phyloP scores from a whole-genome alignment of 768 basidiomycete species.

The Strobilomyces echinocephalus region DNA sequence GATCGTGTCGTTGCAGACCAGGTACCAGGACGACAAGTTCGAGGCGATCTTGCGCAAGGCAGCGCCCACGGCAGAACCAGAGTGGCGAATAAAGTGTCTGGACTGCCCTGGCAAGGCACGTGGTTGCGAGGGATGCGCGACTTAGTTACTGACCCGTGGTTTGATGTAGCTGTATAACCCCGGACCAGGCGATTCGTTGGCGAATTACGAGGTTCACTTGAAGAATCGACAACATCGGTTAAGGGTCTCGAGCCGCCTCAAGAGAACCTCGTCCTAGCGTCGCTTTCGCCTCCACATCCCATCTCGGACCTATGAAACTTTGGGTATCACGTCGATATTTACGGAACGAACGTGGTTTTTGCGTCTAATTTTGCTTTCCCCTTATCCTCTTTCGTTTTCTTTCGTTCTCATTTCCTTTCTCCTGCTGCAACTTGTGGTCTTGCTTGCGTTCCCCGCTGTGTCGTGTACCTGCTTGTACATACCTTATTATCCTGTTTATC shows the following conservation, averaged over 20 bases:
- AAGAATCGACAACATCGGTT: conserved; percentile 78
- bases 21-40: conserved; percentile 80
- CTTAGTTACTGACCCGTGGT: background rate
- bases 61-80: conserved; percentile 50
- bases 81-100: conserved; percentile 89
- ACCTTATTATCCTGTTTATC: conserved; percentile 36
- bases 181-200: conserved; percentile 79
- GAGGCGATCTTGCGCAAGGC: conserved; percentile 66
- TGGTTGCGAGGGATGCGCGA: background rate
- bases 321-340: conserved; percentile 13
- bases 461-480: conserved; percentile 32
- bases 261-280: conserved; percentile 18
- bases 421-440: conserved; percentile 16
- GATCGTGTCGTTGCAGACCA: conserved; percentile 61
- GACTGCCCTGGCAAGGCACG: conserved; percentile 91
- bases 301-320: conserved; percentile 11
- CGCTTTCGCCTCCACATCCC: background rate
- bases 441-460: conserved; percentile 22
- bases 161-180: conserved; percentile 73
- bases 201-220: conserved; percentile 91
- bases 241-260: conserved; percentile 58
- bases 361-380: background rate
- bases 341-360: conserved; percentile 10
- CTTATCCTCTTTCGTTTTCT: background rate
- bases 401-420: background rate